Evolutionary conservation across 2,329 filamentous ascomycete species (phyloP).

Genomic region (Chaetothyriales sp.): DNA sequence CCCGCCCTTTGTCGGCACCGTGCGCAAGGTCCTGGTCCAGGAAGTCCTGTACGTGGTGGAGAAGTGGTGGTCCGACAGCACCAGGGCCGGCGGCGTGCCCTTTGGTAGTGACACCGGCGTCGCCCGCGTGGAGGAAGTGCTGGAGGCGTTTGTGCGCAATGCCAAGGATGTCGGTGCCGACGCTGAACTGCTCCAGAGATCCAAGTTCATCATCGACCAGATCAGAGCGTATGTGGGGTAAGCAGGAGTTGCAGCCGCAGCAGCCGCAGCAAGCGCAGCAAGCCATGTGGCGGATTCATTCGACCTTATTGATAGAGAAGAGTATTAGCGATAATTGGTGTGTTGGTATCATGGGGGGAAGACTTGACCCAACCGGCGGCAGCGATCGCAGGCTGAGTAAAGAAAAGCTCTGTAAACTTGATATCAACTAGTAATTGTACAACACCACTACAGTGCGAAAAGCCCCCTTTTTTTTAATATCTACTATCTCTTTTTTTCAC

Average conservation of each 20-base stretch:
- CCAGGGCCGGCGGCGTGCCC: conserved; percentile 37
- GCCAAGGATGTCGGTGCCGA: neutral
- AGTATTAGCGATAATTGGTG: too few relatives aligned
- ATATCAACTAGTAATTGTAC: too few relatives aligned
- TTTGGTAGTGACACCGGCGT: conserved; percentile 48
- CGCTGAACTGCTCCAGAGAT: neutral
- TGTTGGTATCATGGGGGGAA: too few relatives aligned
- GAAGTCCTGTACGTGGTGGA: conserved; percentile 48
- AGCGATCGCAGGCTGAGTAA: too few relatives aligned
- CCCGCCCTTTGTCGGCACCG: conserved; percentile 45
- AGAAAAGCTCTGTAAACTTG: too few relatives aligned
- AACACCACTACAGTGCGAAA: too few relatives aligned
- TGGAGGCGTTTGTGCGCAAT: conserved; percentile 14
- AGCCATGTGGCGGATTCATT: too few relatives aligned
- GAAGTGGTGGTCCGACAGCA: conserved; percentile 45
- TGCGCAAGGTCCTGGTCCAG: conserved; percentile 41
- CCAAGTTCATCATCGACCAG: neutral
- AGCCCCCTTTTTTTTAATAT: too few relatives aligned
- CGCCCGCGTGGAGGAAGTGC: conserved; percentile 30
- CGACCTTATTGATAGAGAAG: too few relatives aligned
- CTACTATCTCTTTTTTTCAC: conserved; percentile 1
- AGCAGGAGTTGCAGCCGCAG: too few relatives aligned
- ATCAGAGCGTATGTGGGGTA: neutral
- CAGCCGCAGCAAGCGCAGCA: too few relatives aligned
- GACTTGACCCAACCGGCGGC: too few relatives aligned